Evolutionary conservation across 1,284 basidiomycete species (phyloP).

Genomic region (Marasmius fiardii): DNA sequence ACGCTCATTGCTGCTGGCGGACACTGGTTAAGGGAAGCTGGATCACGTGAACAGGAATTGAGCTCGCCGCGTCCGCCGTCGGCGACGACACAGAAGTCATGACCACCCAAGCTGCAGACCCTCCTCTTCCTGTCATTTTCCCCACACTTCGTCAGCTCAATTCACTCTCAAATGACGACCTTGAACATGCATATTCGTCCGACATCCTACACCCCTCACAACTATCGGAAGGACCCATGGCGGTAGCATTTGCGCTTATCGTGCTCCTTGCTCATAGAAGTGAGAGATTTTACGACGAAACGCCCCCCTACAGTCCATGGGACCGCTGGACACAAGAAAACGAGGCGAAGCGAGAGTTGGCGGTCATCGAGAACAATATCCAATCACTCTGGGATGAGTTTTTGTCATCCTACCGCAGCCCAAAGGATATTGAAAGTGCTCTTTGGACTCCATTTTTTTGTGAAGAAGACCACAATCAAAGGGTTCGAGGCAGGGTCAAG

Average conservation of each 20-base stretch:
- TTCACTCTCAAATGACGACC: conserved; percentile 1
- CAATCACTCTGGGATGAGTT: conserved; percentile 28
- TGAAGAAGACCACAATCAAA: conserved; percentile 18
- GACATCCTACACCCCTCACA: conserved; percentile 6
- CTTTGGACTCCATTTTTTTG: conserved; percentile 35
- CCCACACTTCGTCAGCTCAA: conserved; percentile 11
- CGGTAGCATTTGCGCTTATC: conserved; percentile 29
- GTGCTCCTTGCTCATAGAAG: conserved; percentile 30
- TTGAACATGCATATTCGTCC: background rate
- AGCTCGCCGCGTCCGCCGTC: background rate
- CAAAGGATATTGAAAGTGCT: conserved; percentile 30
- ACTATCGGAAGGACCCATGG: conserved; percentile 7
- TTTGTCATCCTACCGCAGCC: conserved; percentile 28
- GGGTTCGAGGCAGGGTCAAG: conserved; percentile 28
- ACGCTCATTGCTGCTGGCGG: conserved; percentile 34
- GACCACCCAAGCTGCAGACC: conserved; percentile 11
- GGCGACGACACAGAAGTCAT: background rate
- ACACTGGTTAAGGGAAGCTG: background rate
- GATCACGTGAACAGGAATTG: background rate
- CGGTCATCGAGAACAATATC: conserved; percentile 25
- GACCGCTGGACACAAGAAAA: conserved; percentile 27
- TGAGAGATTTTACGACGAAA: conserved; percentile 16
- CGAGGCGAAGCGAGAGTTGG: conserved; percentile 17
- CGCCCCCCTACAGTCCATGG: conserved; percentile 24
- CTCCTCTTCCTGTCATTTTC: conserved; percentile 12